phyloP scores from a whole-genome alignment of 495 filamentous ascomycete species.

The Aspergillus nanangensis region DNA sequence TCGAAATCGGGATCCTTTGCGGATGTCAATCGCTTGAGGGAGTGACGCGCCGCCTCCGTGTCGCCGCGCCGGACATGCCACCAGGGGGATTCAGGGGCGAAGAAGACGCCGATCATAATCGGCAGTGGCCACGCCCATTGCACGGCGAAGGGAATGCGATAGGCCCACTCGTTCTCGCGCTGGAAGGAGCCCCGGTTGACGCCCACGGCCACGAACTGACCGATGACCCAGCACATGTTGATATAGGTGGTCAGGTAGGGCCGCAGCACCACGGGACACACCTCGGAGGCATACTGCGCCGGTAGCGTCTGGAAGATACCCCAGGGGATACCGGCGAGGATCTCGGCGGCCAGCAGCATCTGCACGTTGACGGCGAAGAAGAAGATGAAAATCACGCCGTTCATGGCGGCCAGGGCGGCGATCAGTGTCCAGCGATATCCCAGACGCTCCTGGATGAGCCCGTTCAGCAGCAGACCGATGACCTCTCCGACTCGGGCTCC shows the following conservation, averaged over 20 bases:
- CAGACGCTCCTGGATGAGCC: conserved; percentile 58
- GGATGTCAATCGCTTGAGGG: conserved; percentile 55
- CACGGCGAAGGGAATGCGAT: conserved; percentile 58
- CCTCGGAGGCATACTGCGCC: conserved; percentile 69
- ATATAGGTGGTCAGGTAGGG: conserved; percentile 68
- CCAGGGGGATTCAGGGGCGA: conserved; percentile 70
- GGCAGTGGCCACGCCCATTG: conserved; percentile 75
- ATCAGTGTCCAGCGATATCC: conserved; percentile 63
- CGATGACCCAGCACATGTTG: conserved; percentile 72
- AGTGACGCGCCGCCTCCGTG: conserved; percentile 53
- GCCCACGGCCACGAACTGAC: conserved; percentile 62
- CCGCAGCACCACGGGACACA: conserved; percentile 62
- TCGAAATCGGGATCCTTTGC: conserved; percentile 50
- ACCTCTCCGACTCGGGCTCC: conserved; percentile 56
- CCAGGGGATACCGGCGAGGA: conserved; percentile 69
- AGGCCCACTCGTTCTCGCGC: conserved; percentile 50
- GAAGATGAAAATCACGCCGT: conserved; percentile 61
- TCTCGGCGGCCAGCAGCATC: conserved; percentile 60
- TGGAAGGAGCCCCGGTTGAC: conserved; percentile 55
- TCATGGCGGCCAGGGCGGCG: conserved; percentile 48
- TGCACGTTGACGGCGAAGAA: conserved; percentile 62
- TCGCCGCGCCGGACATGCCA: conserved; percentile 65
- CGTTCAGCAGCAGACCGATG: conserved; percentile 63
- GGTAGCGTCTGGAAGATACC: conserved; percentile 70
- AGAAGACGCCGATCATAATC: conserved; percentile 55